A percentile compares a stretch with the other conserved stretches of the same genome.
Evolutionary conservation across 2,329 filamentous ascomycete genomes (phyloP).

Genomic region (Nannizziopsis barbatae): DNA sequence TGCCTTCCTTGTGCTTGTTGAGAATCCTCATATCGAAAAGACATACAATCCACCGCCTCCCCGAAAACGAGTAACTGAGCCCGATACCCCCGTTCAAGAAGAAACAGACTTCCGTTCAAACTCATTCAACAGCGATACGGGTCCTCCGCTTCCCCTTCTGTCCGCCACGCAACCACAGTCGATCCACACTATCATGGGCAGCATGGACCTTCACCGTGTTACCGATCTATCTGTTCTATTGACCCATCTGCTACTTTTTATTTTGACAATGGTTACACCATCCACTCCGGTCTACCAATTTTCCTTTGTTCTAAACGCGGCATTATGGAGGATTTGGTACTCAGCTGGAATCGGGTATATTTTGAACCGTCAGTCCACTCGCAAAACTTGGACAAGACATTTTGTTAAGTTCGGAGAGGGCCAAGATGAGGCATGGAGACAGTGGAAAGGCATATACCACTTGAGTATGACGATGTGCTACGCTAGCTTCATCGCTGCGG

Average conservation of each 20-base stretch:
- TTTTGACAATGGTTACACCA: conserved; percentile 64
- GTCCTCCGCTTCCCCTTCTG: conserved; percentile 33
- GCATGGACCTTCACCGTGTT: conserved; percentile 77
- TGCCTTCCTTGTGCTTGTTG: conserved; percentile 78
- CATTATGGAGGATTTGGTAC: conserved; percentile 83
- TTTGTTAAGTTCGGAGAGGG: conserved; percentile 95
- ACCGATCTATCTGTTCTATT: conserved; percentile 74
- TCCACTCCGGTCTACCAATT: conserved; percentile 63
- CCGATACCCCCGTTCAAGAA: conserved; percentile 22
- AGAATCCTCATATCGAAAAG: conserved; percentile 97
- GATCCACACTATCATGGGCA: conserved; percentile 78
- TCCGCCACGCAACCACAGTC: conserved; percentile 48
- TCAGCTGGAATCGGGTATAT: conserved; percentile 76
- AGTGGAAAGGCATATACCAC: conserved; percentile 96
- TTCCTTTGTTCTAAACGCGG: conserved; percentile 69
- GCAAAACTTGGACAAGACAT: conserved; percentile 92
- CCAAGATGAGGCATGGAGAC: conserved; percentile 82
- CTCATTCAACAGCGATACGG: conserved; percentile 26
- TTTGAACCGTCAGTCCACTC: conserved; percentile 71
- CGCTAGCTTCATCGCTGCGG: conserved; percentile 74
- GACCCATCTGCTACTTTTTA: conserved; percentile 62
- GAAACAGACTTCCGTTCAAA: conserved; percentile 23
- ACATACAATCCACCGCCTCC: conserved; percentile 87
- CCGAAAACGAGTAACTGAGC: conserved; percentile 39
- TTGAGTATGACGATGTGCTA: conserved; percentile 86